phyloP scores from a whole-genome alignment of 495 filamentous ascomycete genomes.

The Penicillium longicatenatum region DNA sequence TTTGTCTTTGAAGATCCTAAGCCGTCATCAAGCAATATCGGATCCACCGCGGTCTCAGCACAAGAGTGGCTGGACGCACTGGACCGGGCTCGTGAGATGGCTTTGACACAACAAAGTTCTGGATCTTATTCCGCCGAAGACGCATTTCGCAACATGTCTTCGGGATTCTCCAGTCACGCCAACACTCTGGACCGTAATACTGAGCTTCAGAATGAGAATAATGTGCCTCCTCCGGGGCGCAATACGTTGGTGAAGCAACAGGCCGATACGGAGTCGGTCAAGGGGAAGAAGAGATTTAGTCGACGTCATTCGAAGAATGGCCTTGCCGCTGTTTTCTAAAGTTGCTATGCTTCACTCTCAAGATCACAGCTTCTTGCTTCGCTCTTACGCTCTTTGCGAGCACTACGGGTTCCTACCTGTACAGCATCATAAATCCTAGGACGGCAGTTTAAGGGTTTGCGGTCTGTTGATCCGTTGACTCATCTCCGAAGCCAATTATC shows the following conservation, averaged over 20 bases:
- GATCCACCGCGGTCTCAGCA: conserved; percentile 51
- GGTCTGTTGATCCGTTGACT: neutral
- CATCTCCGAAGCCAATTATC: neutral
- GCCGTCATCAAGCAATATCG: conserved; percentile 52
- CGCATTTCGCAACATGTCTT: conserved; percentile 70
- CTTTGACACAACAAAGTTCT: conserved; percentile 65
- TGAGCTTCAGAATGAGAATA: conserved; percentile 38
- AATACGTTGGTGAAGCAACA: conserved; percentile 53
- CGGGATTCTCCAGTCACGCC: conserved; percentile 70
- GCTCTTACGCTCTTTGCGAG: neutral
- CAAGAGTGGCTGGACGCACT: conserved; percentile 89
- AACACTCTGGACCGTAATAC: conserved; percentile 68
- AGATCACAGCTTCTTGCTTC: conserved; percentile 8
- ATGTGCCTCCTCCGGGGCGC: conserved; percentile 32
- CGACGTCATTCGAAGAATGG: conserved; percentile 89
- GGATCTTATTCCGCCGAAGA: conserved; percentile 70
- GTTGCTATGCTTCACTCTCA: neutral
- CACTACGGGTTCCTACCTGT: neutral
- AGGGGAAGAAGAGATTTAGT: conserved; percentile 79
- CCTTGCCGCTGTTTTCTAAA: conserved; percentile 76
- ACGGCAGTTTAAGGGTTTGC: neutral
- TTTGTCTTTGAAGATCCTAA: conserved; percentile 92
- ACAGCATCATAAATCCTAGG: neutral
- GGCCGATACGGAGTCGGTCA: conserved; percentile 55
- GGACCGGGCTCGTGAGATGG: conserved; percentile 79